Evolutionary conservation across 139 green algal genomes (phyloP).

Genomic region (Coelastrella sp.): DNA sequence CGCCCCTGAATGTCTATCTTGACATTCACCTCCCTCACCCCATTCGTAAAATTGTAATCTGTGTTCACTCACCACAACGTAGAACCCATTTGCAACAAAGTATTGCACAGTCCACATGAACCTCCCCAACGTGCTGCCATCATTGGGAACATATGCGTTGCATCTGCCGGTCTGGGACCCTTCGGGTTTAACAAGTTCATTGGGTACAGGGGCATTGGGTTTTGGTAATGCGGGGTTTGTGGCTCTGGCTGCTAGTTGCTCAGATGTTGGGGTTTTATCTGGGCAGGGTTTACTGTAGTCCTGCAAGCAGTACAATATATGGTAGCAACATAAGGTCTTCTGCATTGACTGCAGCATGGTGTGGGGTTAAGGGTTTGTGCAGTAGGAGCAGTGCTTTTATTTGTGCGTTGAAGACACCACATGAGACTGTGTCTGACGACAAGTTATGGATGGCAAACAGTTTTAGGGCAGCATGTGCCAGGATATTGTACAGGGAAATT

Average conservation of each 20-base stretch:
- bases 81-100: slow-evolving; percentile 24
- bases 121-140: background rate
- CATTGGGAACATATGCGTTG: slow-evolving; percentile 39
- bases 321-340: background rate
- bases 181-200: background rate
- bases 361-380: too few species aligned
- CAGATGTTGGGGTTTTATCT: background rate
- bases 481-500: too few species aligned
- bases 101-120: slow-evolving; percentile 40
- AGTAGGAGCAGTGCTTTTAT: too few species aligned
- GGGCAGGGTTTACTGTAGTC: slow-evolving; percentile 26
- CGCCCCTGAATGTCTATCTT: too few species aligned
- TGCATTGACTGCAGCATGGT: background rate
- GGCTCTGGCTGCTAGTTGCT: background rate
- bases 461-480: too few species aligned
- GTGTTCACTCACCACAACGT: slow-evolving; percentile 10
- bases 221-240: background rate
- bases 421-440: too few species aligned
- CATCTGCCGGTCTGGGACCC: background rate
- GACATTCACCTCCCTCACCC: too few species aligned
- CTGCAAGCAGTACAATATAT: background rate
- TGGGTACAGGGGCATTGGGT: background rate
- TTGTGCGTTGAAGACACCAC: too few species aligned
- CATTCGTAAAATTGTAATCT: too few species aligned
- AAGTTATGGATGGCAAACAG: too few species aligned